These are phyloP conservation scores for Backusella tarrabulga DNA, from an alignment of 192 early-diverging fungal genomes.

Conservation along the genomic window DNA sequence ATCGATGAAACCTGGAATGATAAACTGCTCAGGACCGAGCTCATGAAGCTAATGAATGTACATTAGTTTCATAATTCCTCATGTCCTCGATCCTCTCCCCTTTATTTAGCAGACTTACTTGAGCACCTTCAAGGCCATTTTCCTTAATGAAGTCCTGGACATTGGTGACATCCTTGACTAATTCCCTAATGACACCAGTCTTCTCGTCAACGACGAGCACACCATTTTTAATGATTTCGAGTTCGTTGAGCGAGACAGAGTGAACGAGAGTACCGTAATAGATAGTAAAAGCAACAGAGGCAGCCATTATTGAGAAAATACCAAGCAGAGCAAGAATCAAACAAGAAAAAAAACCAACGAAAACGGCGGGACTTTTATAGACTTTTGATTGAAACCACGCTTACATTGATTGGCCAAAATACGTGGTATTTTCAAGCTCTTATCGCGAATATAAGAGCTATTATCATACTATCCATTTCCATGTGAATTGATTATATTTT, in stretches of 20 bases:
- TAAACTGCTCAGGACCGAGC: constrained; percentile 62
- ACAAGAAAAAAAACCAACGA: neutral
- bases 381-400: neutral
- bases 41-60: constrained; percentile 25
- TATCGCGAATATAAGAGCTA: neutral
- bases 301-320: constrained; percentile 8
- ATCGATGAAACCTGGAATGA: constrained; percentile 91
- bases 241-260: constrained; percentile 38
- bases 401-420: neutral
- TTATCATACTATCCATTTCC: neutral
- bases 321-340: neutral
- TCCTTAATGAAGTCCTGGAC: constrained; percentile 22
- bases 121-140: neutral
- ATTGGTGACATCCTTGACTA: constrained; percentile 46
- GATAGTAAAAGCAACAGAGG: constrained; percentile 1
- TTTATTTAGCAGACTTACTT: constrained; percentile 14
- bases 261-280: constrained; percentile 34
- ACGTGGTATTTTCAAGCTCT: neutral
- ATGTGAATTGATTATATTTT: neutral
- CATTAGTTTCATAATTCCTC: neutral
- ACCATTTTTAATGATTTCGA: constrained; percentile 66
- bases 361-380: neutral
- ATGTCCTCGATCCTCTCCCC: too few species aligned
- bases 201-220: constrained; percentile 62
- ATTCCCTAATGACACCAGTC: constrained; percentile 66